phyloP scores from a whole-genome alignment of 192 early-diverging fungal genomes.

The Gaertneriomyces sp. region DNA sequence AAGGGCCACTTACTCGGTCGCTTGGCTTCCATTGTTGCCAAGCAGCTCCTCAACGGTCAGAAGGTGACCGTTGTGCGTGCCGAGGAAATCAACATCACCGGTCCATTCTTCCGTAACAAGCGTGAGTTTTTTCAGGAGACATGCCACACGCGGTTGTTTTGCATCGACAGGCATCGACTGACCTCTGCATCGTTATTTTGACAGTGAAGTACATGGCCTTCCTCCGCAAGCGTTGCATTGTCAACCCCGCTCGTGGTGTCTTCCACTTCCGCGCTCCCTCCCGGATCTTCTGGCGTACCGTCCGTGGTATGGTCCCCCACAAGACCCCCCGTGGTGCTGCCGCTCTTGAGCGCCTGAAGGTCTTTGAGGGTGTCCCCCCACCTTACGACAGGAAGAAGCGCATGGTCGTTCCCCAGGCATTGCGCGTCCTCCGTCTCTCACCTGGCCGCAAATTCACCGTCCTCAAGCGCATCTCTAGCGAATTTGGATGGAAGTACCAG shows the following conservation, averaged over 20 bases:
- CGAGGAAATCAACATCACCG: slow-evolving; percentile 98
- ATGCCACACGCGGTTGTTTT: not conserved
- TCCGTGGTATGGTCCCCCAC: slow-evolving; percentile 99
- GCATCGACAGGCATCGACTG: not conserved
- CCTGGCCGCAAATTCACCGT: slow-evolving; percentile 98
- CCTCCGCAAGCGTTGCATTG: slow-evolving; percentile 96
- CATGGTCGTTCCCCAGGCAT: slow-evolving; percentile 93
- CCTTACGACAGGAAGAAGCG: slow-evolving; percentile 97
- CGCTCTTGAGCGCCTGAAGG: slow-evolving; percentile 95
- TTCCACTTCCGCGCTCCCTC: slow-evolving; percentile 99
- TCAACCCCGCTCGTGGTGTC: slow-evolving; percentile 95
- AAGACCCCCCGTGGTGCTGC: slow-evolving; percentile 98
- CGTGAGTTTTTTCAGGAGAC: slow-evolving; percentile 52
- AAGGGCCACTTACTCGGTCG: slow-evolving; percentile 99
- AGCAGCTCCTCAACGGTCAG: slow-evolving; percentile 98
- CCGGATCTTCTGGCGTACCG: slow-evolving; percentile 93
- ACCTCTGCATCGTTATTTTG: not conserved
- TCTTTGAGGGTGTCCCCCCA: slow-evolving; percentile 98
- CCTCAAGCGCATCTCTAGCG: slow-evolving; percentile 85
- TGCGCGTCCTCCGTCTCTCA: slow-evolving; percentile 90
- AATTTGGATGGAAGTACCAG: slow-evolving; percentile 99
- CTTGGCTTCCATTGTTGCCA: slow-evolving; percentile 95
- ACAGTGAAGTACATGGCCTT: slow-evolving; percentile 93
- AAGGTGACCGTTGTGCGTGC: slow-evolving; percentile 95
- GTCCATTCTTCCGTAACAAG: slow-evolving; percentile 99